A percentile compares a stretch with the other conserved stretches of the same genome.
Conservation (phyloP, 2,329 filamentous ascomycete genomes). For the Penicillium sp. region DNA sequence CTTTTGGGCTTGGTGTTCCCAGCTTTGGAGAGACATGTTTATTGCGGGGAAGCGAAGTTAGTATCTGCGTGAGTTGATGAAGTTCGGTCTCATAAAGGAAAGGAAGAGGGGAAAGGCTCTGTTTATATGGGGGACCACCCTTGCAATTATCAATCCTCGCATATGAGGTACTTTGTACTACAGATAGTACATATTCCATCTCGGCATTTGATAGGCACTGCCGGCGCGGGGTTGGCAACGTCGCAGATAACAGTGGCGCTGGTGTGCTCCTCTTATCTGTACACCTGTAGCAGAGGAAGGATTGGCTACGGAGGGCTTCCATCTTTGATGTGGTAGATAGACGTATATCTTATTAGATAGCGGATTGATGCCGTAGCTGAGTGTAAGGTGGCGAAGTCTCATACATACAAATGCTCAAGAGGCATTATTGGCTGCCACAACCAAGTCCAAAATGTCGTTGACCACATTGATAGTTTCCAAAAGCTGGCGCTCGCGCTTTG, state of each 20-base stretch:
- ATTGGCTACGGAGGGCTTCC: conserved; percentile 12
- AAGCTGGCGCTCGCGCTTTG: too few relatives aligned
- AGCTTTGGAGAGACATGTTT: conserved; percentile 23
- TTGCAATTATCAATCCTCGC: neutral
- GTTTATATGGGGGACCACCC: neutral
- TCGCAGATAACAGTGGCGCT: conserved; percentile 6
- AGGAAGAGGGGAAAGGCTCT: neutral
- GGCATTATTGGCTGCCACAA: too few relatives aligned
- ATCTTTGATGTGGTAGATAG: neutral
- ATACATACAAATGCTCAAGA: too few relatives aligned
- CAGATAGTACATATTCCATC: conserved; percentile 7
- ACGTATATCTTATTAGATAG: neutral
- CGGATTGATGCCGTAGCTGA: neutral
- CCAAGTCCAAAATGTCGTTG: too few relatives aligned
- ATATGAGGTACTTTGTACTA: neutral
- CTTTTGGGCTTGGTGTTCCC: conserved; percentile 32
- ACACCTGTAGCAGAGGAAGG: neutral
- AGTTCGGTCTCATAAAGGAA: neutral
- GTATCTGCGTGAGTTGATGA: too few relatives aligned
- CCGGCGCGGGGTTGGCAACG: conserved; percentile 6
- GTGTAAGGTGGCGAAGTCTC: neutral
- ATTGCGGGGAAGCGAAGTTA: neutral
- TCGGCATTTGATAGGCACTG: conserved; percentile 3
- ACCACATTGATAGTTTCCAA: too few relatives aligned
- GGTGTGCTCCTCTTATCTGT: neutral